phyloP scores from a whole-genome alignment of 129 eudicot species.

The Tanacetum coccineum region DNA sequence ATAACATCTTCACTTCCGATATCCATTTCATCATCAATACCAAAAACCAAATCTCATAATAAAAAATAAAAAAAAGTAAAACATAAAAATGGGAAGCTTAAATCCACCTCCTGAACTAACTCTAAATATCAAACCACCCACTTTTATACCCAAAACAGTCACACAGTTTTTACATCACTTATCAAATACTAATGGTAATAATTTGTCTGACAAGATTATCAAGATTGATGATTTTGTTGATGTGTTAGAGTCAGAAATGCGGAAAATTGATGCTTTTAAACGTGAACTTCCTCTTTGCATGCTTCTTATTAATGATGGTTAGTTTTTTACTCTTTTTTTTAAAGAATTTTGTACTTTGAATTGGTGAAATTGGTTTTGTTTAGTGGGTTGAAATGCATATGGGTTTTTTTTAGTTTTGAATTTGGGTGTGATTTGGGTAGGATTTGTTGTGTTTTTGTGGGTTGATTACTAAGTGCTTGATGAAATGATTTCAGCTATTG shows the following conservation, averaged over 20 bases:
- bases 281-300: slow-evolving; percentile 79
- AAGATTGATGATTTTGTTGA: slow-evolving; percentile 47
- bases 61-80: no score
- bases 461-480: slow-evolving; percentile 19
- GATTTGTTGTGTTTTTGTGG: neutral
- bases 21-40: slow-evolving; percentile 24
- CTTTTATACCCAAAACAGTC: slow-evolving; percentile 52
- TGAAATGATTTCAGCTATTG: slow-evolving; percentile 42
- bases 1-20: slow-evolving; percentile 6
- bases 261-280: slow-evolving; percentile 78
- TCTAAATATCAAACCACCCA: slow-evolving; percentile 44
- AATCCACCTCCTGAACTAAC: slow-evolving; percentile 40
- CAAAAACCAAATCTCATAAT: slow-evolving; percentile 12
- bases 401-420: slow-evolving; percentile 11
- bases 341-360: slow-evolving; percentile 6
- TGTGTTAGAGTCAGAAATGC: slow-evolving; percentile 71
- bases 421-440: neutral
- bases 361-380: neutral
- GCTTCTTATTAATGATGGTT: slow-evolving; percentile 71
- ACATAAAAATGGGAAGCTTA: slow-evolving; percentile 43
- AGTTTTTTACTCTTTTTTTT: slow-evolving; percentile 10
- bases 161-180: slow-evolving; percentile 39
- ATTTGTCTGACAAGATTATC: slow-evolving; percentile 39
- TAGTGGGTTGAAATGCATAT: neutral
- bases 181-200: slow-evolving; percentile 34